Evolutionary conservation across 2,329 filamentous ascomycete species (phyloP).

Genomic region (Ramularia collo-cygni): DNA sequence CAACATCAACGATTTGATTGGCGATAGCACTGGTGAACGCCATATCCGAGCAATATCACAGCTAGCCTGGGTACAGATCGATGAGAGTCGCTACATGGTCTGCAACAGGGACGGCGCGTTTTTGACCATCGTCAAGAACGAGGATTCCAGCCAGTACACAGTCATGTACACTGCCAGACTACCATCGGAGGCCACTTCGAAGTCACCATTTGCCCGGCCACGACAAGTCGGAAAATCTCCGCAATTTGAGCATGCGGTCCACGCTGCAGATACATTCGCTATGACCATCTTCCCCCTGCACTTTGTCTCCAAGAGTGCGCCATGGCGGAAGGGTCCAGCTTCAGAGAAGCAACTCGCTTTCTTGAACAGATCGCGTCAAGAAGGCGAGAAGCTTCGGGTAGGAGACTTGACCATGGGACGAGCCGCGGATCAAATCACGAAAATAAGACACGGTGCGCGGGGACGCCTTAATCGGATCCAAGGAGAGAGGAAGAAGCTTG

Average conservation of each 20-base stretch:
- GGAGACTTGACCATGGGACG: slow-evolving; percentile 67
- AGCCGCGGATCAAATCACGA: slow-evolving; percentile 86
- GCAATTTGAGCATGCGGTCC: slow-evolving; percentile 68
- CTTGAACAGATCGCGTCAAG: slow-evolving; percentile 57
- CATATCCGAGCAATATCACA: slow-evolving; percentile 71
- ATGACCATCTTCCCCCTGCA: slow-evolving; percentile 34
- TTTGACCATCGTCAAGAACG: slow-evolving; percentile 44
- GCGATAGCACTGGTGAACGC: slow-evolving; percentile 69
- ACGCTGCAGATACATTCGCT: slow-evolving; percentile 66
- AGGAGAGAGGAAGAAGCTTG: slow-evolving; percentile 30
- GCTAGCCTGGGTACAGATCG: slow-evolving; percentile 76
- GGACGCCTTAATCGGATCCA: slow-evolving; percentile 46
- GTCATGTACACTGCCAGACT: slow-evolving; percentile 40
- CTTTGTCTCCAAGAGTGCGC: slow-evolving; percentile 59
- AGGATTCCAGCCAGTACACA: slow-evolving; percentile 26
- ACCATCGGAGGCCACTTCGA: slow-evolving; percentile 27
- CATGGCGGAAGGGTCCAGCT: slow-evolving; percentile 65
- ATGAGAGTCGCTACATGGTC: slow-evolving; percentile 64
- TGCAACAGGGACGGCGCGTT: slow-evolving; percentile 55
- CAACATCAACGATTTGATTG: slow-evolving; percentile 82
- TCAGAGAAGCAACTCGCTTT: slow-evolving; percentile 57
- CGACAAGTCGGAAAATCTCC: slow-evolving; percentile 58
- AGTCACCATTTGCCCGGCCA: slow-evolving; percentile 59
- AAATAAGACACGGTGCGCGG: slow-evolving; percentile 75
- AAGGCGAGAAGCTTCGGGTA: slow-evolving; percentile 48